Base-by-base conservation (phyloP, 176 grass and related monocot genomes). In the Eleusine indica region DNA sequence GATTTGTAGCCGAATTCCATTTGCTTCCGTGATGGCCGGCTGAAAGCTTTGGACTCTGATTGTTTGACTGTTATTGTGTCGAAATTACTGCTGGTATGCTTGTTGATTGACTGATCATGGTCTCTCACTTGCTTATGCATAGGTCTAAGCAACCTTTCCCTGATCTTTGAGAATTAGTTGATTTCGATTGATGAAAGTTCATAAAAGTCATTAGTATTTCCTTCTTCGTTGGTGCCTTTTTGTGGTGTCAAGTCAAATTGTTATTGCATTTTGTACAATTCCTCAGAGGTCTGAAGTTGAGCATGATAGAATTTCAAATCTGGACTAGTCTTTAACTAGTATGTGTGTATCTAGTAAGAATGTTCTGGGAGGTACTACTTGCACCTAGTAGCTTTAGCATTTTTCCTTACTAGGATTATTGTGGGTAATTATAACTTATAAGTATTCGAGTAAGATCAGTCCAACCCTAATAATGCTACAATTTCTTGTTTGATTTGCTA, bases 321-420 rank as follows among this genome's bases (percentile, higher is more conserved):
- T n/a, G 22, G 66, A 67, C 42, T 86, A 49, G 18, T 70, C 35
- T 66, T 83, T 79, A 32, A 47, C 17, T 67, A 73, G 3, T 32
- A 15, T 49, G 3, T 29, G 9, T 63, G 44, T 72, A 46, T 74
- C 19, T 28, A 54, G 35, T 78, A 58, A 49, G 70, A 44, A 76
- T 84, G 76, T 70, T 81, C 16, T 9, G 0, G 58, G 71, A 66
- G 6, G 53, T 51, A 44, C 1, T 52, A 42, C 48, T 86, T 21
- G 54, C 49, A 13, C 77, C 10, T 72, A 60, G 48, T 17, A 18
- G 39, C 56, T 90, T 78, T 35, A n/a, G 56, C 46, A 77, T 77
- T 39, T 48, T 53, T 38, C 66, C n/a, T 53, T 66, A 42, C 43
- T 54, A 72, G 44, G 4, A 16, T 39, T 61, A 4, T 25, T 62